Evolutionary conservation across 1,139 yeast genomes (phyloP).

Genomic region (Debaryomycetaceae sp.): DNA sequence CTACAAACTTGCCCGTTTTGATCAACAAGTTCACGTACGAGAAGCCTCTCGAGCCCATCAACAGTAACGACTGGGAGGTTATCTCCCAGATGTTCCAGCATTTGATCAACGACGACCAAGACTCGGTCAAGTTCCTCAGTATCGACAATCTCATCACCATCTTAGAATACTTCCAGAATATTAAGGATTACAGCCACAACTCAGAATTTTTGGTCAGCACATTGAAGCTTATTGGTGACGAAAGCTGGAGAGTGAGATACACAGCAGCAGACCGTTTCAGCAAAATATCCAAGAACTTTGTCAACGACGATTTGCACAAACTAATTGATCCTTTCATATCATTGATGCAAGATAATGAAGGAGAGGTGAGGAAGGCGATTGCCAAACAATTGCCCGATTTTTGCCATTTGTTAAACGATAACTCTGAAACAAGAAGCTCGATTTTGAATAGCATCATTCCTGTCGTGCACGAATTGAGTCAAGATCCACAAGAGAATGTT

Average conservation of each 20-base stretch:
- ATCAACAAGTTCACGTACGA: constrained; percentile 53
- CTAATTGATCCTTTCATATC: constrained; percentile 69
- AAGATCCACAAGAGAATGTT: constrained; percentile 90
- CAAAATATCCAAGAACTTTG: constrained; percentile 65
- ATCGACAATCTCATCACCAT: constrained; percentile 82
- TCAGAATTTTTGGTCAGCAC: constrained; percentile 55
- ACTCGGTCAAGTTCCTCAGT: constrained; percentile 86
- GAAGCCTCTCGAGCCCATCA: constrained; percentile 19
- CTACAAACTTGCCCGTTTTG: constrained; percentile 72
- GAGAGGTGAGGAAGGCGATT: constrained; percentile 93
- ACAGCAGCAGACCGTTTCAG: constrained; percentile 94
- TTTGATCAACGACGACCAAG: constrained; percentile 84
- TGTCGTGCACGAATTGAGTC: constrained; percentile 75
- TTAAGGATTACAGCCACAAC: constrained; percentile 55
- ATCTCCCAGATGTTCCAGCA: constrained; percentile 79
- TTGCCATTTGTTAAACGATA: constrained; percentile 50
- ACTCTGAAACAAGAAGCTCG: constrained; percentile 43
- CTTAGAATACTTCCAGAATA: constrained; percentile 57
- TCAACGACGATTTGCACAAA: constrained; percentile 49
- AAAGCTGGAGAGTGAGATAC: constrained; percentile 97
- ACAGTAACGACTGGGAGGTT: constrained; percentile 62
- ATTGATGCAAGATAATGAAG: constrained; percentile 88
- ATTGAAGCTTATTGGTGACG: constrained; percentile 73
- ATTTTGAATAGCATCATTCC: constrained; percentile 76
- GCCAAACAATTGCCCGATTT: constrained; percentile 89